Conservation (phyloP, 2,329 filamentous ascomycete genomes). For the Zasmidium angulare region DNA sequence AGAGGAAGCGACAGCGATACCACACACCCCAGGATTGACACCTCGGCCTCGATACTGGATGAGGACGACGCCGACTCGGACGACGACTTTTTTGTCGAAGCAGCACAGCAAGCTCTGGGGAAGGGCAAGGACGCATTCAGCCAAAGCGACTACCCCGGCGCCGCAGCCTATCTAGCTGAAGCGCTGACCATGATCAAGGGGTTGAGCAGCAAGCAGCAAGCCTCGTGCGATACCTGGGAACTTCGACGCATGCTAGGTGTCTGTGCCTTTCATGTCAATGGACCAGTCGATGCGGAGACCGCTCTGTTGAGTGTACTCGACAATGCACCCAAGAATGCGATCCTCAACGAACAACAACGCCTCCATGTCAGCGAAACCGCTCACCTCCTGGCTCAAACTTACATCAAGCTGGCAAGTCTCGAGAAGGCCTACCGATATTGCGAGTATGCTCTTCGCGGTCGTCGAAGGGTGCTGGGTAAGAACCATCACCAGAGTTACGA, state of each 20-base stretch:
- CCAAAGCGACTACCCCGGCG: slow-evolving; percentile 24
- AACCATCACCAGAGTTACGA: slow-evolving; percentile 27
- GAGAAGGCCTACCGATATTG: slow-evolving; percentile 28
- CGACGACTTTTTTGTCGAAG: slow-evolving; percentile 30
- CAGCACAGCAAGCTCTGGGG: slow-evolving; percentile 31
- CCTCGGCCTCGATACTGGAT: not conserved
- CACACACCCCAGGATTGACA: not conserved
- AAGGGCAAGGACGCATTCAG: slow-evolving; percentile 30
- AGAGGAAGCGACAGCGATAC: not conserved
- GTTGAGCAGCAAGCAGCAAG: slow-evolving; percentile 23
- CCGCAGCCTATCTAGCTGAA: slow-evolving; percentile 30
- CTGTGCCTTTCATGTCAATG: slow-evolving; percentile 28
- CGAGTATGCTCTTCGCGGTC: slow-evolving; percentile 30
- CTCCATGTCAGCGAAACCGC: slow-evolving; percentile 23
- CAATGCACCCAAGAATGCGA: slow-evolving; percentile 16
- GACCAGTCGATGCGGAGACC: slow-evolving; percentile 25
- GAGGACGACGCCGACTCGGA: slow-evolving; percentile 20
- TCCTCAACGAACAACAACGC: slow-evolving; percentile 20
- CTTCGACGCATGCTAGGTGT: slow-evolving; percentile 31
- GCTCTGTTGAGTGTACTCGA: slow-evolving; percentile 24
- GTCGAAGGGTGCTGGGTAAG: slow-evolving; percentile 30
- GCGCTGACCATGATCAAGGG: slow-evolving; percentile 27
- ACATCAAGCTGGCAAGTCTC: slow-evolving; percentile 25
- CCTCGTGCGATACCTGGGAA: slow-evolving; percentile 27
- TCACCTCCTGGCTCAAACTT: slow-evolving; percentile 30